These are phyloP conservation scores for Novakomyces olei DNA, from an alignment of 805 yeast species.

Conservation along the genomic window DNA sequence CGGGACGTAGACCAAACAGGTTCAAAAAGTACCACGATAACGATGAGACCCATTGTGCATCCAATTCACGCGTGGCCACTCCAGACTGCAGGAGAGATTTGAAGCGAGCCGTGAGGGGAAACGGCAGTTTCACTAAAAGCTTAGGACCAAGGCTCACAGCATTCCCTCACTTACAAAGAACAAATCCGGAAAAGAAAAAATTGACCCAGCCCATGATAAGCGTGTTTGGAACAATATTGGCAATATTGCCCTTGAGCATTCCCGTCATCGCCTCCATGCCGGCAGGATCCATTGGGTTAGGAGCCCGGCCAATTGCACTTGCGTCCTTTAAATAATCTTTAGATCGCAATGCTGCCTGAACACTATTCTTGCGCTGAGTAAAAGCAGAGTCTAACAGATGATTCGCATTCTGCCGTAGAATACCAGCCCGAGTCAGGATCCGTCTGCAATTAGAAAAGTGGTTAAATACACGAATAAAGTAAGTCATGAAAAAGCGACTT, in stretches of 20 bases:
- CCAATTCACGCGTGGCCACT: slow-evolving; percentile 60
- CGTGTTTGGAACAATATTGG: slow-evolving; percentile 78
- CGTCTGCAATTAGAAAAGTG: slow-evolving; percentile 17
- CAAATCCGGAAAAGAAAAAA: slow-evolving; percentile 73
- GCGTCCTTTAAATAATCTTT: slow-evolving; percentile 36
- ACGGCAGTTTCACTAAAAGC: slow-evolving; percentile 69
- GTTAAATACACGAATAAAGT: slow-evolving; percentile 3
- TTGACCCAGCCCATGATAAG: slow-evolving; percentile 91
- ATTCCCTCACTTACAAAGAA: slow-evolving; percentile 7
- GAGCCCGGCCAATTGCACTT: slow-evolving; percentile 17
- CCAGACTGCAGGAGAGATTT: slow-evolving; percentile 85
- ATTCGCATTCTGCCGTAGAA: slow-evolving; percentile 32
- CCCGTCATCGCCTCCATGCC: slow-evolving; percentile 50
- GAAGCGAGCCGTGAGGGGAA: slow-evolving; percentile 72
- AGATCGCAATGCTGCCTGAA: slow-evolving; percentile 26
- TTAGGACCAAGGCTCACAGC: not conserved
- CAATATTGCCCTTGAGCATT: slow-evolving; percentile 60
- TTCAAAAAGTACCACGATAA: slow-evolving; percentile 92
- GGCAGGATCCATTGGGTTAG: slow-evolving; percentile 50
- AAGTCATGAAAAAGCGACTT: slow-evolving; percentile 4
- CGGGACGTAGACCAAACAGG: slow-evolving; percentile 59
- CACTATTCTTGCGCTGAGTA: slow-evolving; percentile 26
- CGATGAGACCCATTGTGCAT: slow-evolving; percentile 79
- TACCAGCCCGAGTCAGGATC: slow-evolving; percentile 34
- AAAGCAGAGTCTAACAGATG: slow-evolving; percentile 35